A percentile compares a stretch with the other conserved stretches of the same genome.
These are phyloP conservation scores for Eimeria necatrix DNA, from an alignment of 169 alveolate genomes.

Conservation along the genomic window DNA sequence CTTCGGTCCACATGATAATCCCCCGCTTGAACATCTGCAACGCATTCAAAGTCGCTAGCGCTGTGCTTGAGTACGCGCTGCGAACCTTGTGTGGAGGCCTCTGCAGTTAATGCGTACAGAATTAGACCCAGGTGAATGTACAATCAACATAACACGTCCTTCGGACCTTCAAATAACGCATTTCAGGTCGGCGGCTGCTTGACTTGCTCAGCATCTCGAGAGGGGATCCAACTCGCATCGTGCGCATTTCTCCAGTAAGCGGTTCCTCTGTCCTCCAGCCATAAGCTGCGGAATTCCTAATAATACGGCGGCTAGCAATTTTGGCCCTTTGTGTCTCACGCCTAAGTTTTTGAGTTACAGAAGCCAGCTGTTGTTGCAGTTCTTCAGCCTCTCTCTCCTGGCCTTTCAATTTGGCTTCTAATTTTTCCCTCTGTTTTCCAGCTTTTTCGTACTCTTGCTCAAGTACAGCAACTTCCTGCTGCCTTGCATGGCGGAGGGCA, in stretches of 20 bases:
- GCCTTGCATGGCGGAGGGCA: slow-evolving; percentile 51
- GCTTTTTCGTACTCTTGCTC: slow-evolving; percentile 23
- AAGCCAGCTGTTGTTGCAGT: not conserved
- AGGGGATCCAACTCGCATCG: slow-evolving; percentile 45
- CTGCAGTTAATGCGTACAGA: no score
- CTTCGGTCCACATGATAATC: slow-evolving; percentile 58
- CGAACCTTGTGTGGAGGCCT: no score
- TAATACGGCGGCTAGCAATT: not conserved
- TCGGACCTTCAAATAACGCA: slow-evolving; percentile 56
- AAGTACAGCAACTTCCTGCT: not conserved
- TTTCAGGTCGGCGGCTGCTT: slow-evolving; percentile 37
- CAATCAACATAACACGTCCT: not conserved
- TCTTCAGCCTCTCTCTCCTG: slow-evolving; percentile 19
- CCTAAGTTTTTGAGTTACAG: slow-evolving; percentile 3
- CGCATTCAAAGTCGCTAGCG: not conserved
- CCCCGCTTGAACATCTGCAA: slow-evolving; percentile 63
- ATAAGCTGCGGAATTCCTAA: not conserved
- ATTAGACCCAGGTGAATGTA: no score
- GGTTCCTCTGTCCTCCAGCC: slow-evolving; percentile 23
- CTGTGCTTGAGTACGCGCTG: no score
- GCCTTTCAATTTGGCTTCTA: not conserved
- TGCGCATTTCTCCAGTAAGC: slow-evolving; percentile 33
- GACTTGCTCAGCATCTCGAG: slow-evolving; percentile 34
- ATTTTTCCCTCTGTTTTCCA: not conserved
- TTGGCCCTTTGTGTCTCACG: slow-evolving; percentile 14